Evolutionary conservation across 2,329 filamentous ascomycete genomes (phyloP).

Genomic region (Hypoxylon sp.): DNA sequence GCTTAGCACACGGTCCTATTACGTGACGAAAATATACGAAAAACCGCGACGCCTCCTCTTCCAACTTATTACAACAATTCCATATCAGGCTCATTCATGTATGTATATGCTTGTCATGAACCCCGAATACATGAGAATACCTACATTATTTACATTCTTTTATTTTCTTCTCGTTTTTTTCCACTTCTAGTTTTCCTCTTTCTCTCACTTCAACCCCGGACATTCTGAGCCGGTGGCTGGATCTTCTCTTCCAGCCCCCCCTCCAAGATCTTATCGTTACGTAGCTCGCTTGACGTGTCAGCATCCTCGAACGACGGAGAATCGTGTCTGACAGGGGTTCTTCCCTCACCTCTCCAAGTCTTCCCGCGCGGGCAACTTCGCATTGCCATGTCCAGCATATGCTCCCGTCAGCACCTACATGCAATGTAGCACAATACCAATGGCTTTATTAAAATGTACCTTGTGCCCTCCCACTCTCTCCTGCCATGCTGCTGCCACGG

Average conservation of each 20-base stretch:
- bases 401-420: conserved; percentile 2
- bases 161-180: conserved; percentile 3
- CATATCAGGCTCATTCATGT: no score
- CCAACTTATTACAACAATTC: conserved; percentile 20
- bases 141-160: no score
- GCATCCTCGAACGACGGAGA: conserved; percentile 27
- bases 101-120: no score
- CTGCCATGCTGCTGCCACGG: no score
- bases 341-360: conserved; percentile 6
- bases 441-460: conserved; percentile 21
- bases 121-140: no score
- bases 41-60: conserved; percentile 13
- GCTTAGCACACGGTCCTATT: conserved; percentile 2
- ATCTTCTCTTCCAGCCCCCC: conserved; percentile 18
- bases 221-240: conserved; percentile 29
- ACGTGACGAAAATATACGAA: conserved; percentile 19
- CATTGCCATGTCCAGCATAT: conserved; percentile 20
- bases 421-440: conserved; percentile 6
- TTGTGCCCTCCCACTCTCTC: conserved; percentile 1
- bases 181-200: no score
- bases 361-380: conserved; percentile 24
- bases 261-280: conserved; percentile 29
- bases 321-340: conserved; percentile 30
- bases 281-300: conserved; percentile 36
- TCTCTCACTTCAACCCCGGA: no score